Base-by-base conservation (phyloP, 23 red algal species). In the Pyropia yezoensis region DNA sequence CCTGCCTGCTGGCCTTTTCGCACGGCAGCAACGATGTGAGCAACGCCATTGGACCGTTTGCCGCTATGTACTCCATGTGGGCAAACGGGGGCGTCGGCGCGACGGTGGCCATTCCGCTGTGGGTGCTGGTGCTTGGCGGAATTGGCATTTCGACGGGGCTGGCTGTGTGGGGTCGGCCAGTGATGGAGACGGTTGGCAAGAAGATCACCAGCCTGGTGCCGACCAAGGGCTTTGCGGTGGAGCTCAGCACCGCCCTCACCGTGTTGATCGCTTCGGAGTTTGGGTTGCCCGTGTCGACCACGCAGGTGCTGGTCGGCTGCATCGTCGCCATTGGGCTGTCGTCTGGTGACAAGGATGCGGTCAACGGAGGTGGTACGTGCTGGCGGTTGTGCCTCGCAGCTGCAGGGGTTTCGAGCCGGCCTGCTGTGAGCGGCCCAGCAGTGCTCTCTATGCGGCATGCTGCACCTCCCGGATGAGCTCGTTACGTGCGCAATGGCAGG, bases 21-120 rank as follows among this genome's bases (percentile, higher is more conserved):
- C 94, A 98, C 64, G 94, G 94, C 45, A 76, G 67, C n/a, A 98
- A 98, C 72, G 94, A 98, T 67, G 94, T 98, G 18, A 76, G 72
- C 67, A 98, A 98, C 65, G 86, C 94, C 1, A 88, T 98, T 71
- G 94, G 94, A 45, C 94, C 94, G 27, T 91, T 98, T 69, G 94
- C 85, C 8, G 80, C 84, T 33, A 90, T 98, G 28, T 82, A 81
- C 55, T 76, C 85, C 25, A 74, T 91, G 83, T 98, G 85, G 69
- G 57, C 51, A 25, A 74, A 77, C 66, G 75, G 74, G 13, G 62
- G 62, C 18, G 47, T 80, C n/a, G 72, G 49, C 18, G 54, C 22
- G 1, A 27, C 68, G 19, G 72, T 89, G 27, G 69, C 26, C 21
- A 79, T 85, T 32, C 91, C 91, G 59, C 71, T 51, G n/a, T 96